Evolutionary conservation across 257 asterid species (phyloP).

Genomic region (Linderniella brevidens): DNA sequence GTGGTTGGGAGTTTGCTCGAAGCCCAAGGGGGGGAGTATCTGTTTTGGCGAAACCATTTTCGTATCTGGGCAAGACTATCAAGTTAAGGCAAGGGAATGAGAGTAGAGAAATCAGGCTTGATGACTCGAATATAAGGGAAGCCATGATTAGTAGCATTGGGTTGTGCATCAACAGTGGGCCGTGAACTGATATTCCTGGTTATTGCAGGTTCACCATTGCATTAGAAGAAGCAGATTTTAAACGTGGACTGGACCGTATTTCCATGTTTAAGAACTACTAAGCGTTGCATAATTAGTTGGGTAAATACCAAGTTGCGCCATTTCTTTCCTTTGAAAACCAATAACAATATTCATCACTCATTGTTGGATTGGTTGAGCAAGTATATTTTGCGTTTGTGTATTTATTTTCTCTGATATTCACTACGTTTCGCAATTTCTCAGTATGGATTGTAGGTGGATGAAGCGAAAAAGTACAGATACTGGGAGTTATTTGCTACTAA

Average conservation of each 20-base stretch:
- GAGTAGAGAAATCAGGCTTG: slow-evolving; percentile 28
- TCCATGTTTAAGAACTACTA: slow-evolving; percentile 40
- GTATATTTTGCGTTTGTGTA: no score
- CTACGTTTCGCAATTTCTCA: no score
- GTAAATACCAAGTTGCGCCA: background rate
- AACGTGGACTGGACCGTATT: slow-evolving; percentile 70
- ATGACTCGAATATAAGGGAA: slow-evolving; percentile 73
- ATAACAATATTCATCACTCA: no score
- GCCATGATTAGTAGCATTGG: slow-evolving; percentile 61
- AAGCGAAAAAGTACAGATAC: no score
- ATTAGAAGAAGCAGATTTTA: slow-evolving; percentile 55
- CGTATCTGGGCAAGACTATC: slow-evolving; percentile 54
- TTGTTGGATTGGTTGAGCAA: no score
- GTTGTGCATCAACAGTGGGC: slow-evolving; percentile 75
- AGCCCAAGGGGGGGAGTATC: slow-evolving; percentile 66
- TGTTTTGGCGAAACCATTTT: slow-evolving; percentile 62
- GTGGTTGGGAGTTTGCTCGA: slow-evolving; percentile 90
- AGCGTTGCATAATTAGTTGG: no score
- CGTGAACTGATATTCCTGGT: slow-evolving; percentile 87
- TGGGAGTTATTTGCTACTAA: no score
- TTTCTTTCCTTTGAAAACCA: no score
- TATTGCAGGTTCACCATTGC: slow-evolving; percentile 83
- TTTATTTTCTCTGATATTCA: no score
- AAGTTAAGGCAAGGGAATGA: slow-evolving; percentile 17
- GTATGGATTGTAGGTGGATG: no score